These are phyloP conservation scores for Nicotiana rustica DNA, from an alignment of 305 asterid genomes.

Conservation along the genomic window DNA sequence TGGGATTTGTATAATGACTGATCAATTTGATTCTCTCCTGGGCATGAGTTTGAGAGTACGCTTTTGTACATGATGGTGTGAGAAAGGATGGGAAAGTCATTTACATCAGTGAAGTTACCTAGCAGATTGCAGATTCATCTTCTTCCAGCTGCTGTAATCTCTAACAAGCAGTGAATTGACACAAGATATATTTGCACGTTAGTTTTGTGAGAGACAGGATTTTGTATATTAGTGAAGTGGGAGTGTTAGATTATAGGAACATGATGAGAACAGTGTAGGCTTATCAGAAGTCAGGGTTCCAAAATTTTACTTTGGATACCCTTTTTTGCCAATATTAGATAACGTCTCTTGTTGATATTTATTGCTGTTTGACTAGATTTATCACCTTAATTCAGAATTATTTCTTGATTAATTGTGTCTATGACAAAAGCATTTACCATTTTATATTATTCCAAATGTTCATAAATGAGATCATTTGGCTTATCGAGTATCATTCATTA, in stretches of 20 bases:
- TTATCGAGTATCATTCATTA: neutral
- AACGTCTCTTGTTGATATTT: slow-evolving; percentile 25
- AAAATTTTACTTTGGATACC: neutral
- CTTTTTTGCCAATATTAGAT: slow-evolving; percentile 20
- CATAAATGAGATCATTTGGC: neutral
- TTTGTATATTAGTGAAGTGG: slow-evolving; percentile 59
- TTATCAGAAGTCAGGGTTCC: slow-evolving; percentile 29
- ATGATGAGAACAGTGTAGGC: slow-evolving; percentile 38
- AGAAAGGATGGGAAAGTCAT: slow-evolving; percentile 39
- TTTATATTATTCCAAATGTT: neutral
- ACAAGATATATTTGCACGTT: slow-evolving; percentile 37
- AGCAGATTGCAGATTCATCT: slow-evolving; percentile 18
- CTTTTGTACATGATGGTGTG: slow-evolving; percentile 52
- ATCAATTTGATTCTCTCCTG: slow-evolving; percentile 39
- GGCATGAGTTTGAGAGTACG: slow-evolving; percentile 47
- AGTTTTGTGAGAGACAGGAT: slow-evolving; percentile 50
- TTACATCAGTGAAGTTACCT: slow-evolving; percentile 40
- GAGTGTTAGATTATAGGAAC: slow-evolving; percentile 47
- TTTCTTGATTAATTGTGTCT: slow-evolving; percentile 4
- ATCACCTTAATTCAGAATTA: neutral
- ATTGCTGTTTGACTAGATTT: neutral
- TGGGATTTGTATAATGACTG: slow-evolving; percentile 44
- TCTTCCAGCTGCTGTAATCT: slow-evolving; percentile 44
- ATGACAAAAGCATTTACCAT: neutral
- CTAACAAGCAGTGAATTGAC: slow-evolving; percentile 46